A percentile compares a stretch with the other conserved stretches of the same genome.
Conservation (phyloP, 2,329 filamentous ascomycete genomes). For the Zasmidium angulare region DNA sequence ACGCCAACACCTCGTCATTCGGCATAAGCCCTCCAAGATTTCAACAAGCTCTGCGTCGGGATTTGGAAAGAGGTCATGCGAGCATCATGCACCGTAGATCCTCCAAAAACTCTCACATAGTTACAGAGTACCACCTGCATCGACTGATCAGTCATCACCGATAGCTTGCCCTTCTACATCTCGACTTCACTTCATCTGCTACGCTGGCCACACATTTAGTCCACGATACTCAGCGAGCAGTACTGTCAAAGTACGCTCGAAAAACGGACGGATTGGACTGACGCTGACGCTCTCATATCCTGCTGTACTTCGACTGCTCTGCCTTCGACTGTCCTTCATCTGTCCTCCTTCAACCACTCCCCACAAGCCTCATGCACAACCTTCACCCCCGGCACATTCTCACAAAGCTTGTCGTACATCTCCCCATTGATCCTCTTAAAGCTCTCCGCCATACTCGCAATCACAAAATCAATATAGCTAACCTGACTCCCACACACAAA, state of each 20-base stretch:
- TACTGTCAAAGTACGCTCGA: no score
- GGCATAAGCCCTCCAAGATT: background rate
- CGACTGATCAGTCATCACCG: no score
- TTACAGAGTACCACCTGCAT: no score
- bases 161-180: no score
- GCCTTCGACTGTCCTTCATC: constrained; percentile 1
- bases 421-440: constrained; percentile 20
- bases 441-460: constrained; percentile 24
- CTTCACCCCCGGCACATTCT: constrained; percentile 8
- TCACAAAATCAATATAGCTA: constrained; percentile 27
- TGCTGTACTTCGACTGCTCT: background rate
- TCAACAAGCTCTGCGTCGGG: background rate
- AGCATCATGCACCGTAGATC: background rate
- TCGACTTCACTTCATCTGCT: no score
- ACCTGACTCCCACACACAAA: constrained; percentile 26
- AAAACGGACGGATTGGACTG: no score
- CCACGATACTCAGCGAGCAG: no score
- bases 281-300: no score
- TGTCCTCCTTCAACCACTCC: constrained; percentile 23
- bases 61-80: background rate
- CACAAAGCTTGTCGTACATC: constrained; percentile 14
- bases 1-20: background rate
- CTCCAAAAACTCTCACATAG: background rate
- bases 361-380: constrained; percentile 21
- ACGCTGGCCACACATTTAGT: no score